These are phyloP conservation scores for Pyropia yezoensis DNA, from an alignment of 23 red algal species.

Conservation along the genomic window DNA sequence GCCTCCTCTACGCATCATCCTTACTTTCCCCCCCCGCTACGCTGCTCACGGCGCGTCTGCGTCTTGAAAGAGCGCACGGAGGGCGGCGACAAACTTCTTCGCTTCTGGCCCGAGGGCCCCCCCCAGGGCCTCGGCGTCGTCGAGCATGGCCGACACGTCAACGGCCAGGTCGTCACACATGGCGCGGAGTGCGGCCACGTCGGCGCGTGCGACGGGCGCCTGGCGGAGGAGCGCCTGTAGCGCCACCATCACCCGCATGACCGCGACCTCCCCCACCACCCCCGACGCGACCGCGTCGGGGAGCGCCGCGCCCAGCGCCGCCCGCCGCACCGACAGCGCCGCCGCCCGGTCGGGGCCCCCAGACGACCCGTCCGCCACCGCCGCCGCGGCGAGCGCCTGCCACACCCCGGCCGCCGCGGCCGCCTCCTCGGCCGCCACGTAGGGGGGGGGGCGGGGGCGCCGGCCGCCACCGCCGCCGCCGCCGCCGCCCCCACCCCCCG, in stretches of 20 bases:
- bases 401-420: no score
- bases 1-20: no score
- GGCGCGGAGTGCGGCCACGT: slow-evolving; percentile 38
- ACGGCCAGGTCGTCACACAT: slow-evolving; percentile 83
- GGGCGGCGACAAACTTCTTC: slow-evolving; percentile 60
- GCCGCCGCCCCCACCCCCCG: no score
- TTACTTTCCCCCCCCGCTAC: no score
- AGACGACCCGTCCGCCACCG: no score
- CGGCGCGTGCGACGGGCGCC: slow-evolving; percentile 36
- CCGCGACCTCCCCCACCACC: slow-evolving; percentile 66
- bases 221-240: slow-evolving; percentile 69
- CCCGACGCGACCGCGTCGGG: not conserved
- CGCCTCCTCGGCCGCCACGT: no score
- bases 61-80: slow-evolving; percentile 20
- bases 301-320: not conserved
- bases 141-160: slow-evolving; percentile 56
- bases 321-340: no score
- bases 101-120: slow-evolving; percentile 73
- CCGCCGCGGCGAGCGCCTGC: no score
- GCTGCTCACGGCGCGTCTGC: no score
- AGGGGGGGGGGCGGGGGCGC: no score
- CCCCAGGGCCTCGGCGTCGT: slow-evolving; percentile 43
- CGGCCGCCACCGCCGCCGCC: no score
- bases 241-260: slow-evolving; percentile 77
- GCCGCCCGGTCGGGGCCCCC: no score